phyloP scores from a whole-genome alignment of 1,284 basidiomycete species.

The Trichosporon sp. region DNA sequence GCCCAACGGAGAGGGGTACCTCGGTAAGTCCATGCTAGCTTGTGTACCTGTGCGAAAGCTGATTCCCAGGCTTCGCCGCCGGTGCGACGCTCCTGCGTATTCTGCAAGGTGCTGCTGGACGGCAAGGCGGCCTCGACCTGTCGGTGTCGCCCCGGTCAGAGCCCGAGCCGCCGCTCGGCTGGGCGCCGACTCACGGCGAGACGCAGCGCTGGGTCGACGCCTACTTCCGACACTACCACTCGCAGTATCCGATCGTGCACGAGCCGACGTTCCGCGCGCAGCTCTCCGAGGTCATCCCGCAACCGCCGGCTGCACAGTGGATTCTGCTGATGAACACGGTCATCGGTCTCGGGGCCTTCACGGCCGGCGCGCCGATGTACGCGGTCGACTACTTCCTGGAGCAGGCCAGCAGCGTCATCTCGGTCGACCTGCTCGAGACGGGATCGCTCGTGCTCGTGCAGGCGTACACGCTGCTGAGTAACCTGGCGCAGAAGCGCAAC shows the following conservation, averaged over 20 bases:
- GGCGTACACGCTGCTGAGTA: conserved; percentile 38
- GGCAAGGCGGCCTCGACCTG: neutral
- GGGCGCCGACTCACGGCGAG: conserved; percentile 15
- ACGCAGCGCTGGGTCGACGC: conserved; percentile 31
- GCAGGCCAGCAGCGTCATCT: conserved; percentile 27
- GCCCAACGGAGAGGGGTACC: conserved; percentile 35
- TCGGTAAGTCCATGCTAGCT: conserved; percentile 22
- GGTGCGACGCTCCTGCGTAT: conserved; percentile 37
- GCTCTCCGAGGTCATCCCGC: conserved; percentile 34
- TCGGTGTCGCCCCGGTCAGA: conserved; percentile 4
- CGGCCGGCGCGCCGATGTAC: conserved; percentile 32
- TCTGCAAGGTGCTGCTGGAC: conserved; percentile 28
- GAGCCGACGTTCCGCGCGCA: conserved; percentile 41
- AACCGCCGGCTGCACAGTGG: conserved; percentile 35
- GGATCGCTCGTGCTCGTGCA: conserved; percentile 39
- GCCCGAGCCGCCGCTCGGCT: conserved; percentile 9
- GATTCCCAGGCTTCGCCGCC: conserved; percentile 33
- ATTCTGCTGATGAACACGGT: conserved; percentile 32
- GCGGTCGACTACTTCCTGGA: conserved; percentile 37
- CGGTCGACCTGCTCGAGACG: conserved; percentile 36
- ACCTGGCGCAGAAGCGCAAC: conserved; percentile 42
- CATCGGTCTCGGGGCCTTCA: conserved; percentile 39
- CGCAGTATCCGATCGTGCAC: conserved; percentile 41
- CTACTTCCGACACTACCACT: conserved; percentile 40
- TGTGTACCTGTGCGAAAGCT: neutral